A percentile compares a stretch with the other conserved stretches of the same genome.
Conservation (phyloP, 1,139 yeast genomes). For the Lodderomyces orthopsilosis region DNA sequence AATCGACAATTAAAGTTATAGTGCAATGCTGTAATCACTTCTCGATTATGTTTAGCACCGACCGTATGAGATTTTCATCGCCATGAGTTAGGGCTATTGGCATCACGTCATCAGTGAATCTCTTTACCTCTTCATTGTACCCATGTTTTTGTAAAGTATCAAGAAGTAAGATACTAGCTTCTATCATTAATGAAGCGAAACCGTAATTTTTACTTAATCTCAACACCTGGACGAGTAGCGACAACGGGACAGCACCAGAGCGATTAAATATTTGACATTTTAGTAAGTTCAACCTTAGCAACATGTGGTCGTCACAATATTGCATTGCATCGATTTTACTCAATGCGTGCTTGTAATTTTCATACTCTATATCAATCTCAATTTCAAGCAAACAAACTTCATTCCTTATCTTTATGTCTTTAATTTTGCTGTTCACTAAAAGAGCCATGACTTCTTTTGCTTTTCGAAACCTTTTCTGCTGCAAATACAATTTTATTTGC, state of each 20-base stretch:
- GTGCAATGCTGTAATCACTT: constrained; percentile 4
- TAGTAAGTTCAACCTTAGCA: constrained; percentile 41
- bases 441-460: constrained; percentile 24
- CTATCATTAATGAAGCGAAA: constrained; percentile 33
- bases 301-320: constrained; percentile 33
- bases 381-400: constrained; percentile 28
- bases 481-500: constrained; percentile 34
- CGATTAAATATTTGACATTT: constrained; percentile 39
- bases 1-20: not conserved
- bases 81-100: constrained; percentile 38
- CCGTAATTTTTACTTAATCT: constrained; percentile 43
- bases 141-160: constrained; percentile 36
- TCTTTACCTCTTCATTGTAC: constrained; percentile 34
- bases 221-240: constrained; percentile 45
- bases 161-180: constrained; percentile 40
- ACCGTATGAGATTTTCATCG: constrained; percentile 31
- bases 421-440: constrained; percentile 24
- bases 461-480: constrained; percentile 31
- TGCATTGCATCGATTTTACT: constrained; percentile 23
- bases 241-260: constrained; percentile 40
- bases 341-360: constrained; percentile 36
- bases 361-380: constrained; percentile 27
- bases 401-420: constrained; percentile 30
- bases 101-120: constrained; percentile 34
- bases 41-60: constrained; percentile 34